Evolutionary conservation across 768 basidiomycete genomes (phyloP), one percentile per base, ranked within the genome.

Genomic region (Rhodotorula sphaerocarpa): DNA sequence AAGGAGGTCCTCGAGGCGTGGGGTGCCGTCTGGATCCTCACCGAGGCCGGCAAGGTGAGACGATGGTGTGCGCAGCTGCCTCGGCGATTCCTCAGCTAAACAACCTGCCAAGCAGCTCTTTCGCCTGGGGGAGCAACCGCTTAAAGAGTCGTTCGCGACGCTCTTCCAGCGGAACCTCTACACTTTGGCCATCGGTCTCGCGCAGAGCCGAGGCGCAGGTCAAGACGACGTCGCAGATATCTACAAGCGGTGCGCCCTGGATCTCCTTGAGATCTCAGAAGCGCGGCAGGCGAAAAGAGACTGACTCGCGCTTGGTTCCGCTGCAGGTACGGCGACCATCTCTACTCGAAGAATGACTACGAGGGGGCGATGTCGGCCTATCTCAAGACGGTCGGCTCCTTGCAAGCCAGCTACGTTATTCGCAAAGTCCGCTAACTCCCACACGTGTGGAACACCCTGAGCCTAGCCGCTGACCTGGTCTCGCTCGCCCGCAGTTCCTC

Each of bases 371-470:
- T 96, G 88, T 81, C 83, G 41, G 90, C 95, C 73, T 97, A 87
- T 73, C 77, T 95, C 33, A 82, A 87, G 72, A 97, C 95, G 0
- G 85, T 97, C 25, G 89, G 93, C 0, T 79, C 84, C 50, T 78
- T 95, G 1, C 88, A 90, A 65, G 89, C 92, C 0, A 95, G 91
- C 73, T 95, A 96, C 76, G 91, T 97, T 39, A 90, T 97, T 54
- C 84, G 95, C 70, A 99, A 96, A 82, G 93, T 90, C 71, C 56
- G 73, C 28, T 27, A 31, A 7, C 48, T 28, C 27, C 5, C 28
- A 46, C 23, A 42, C 41, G 16, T 30, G n/a, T 31, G 28, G 2
- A 20, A n/a, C 28, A 23, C 12, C 36, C 46, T 9, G 27, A 16
- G 3, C 34, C 33, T 23, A 16, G 31, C 9, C 9, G 46, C 50